Base-by-base conservation (phyloP, 2,329 filamentous ascomycete genomes). In the Neodidymelliopsis sp. region DNA sequence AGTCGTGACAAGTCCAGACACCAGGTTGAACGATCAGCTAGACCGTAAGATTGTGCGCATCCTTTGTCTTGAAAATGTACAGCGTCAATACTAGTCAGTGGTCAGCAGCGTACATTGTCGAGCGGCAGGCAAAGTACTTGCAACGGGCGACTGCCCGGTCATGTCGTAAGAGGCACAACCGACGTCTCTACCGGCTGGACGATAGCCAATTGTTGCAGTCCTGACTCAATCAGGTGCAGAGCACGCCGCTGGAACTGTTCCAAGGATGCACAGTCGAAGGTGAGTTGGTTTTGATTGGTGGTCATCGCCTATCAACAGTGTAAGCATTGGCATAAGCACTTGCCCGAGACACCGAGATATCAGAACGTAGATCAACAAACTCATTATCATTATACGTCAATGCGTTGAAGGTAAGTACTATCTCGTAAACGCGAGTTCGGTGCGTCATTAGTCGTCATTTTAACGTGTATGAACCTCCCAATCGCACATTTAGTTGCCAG, bases 401-500 rank as follows among this genome's bases (percentile, higher is more conserved):
- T 40, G 41, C 40, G 25, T 41, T n/a, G 41, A 33, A 41, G 47
- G 24, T 42, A 38, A 23, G 12, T 42, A 27, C 31, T 38, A 42
- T 52, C n/a, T 31, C 31, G 23, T 42, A 29, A 46, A 12, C n/a
- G 49, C 49, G 18, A 16, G 30, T 29, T 27, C 28, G 15, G 28
- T 27, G 39, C 28, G 3, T 44, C 19, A 30, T 27, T 48, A 31
- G n/a, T n/a, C n/a, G n/a, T n/a, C n/a, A n/a, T 19, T 22, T 10
- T 29, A 34, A 25, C 9, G 18, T 38, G 33, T 47, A 22, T 24
- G 10, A 19, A 8, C 15, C n/a, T 37, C 27, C 24, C 30, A 30
- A 10, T n/a, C n/a, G 13, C 27, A 15, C 29, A 12, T 12, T 34
- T 62, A 72, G 49, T 68, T 62, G 27, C 66, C 68, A 49, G 68